These are phyloP conservation scores for Neurospora sp. DNA, from an alignment of 495 filamentous ascomycete genomes.

Conservation along the genomic window DNA sequence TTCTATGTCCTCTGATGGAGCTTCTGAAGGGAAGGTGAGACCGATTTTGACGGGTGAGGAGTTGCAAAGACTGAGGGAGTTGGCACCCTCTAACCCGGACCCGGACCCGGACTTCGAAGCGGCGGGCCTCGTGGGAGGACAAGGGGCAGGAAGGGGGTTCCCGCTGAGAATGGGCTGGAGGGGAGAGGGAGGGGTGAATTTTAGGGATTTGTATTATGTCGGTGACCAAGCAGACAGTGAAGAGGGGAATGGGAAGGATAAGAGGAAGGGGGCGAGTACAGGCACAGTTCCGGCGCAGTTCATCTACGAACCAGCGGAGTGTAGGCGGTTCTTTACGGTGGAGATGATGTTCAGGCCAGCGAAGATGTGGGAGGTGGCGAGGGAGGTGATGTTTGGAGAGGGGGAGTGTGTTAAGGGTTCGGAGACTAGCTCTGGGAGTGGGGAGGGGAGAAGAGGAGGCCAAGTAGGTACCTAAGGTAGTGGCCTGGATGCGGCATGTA, in stretches of 20 bases:
- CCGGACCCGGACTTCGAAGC: too few relatives aligned
- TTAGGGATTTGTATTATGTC: background rate
- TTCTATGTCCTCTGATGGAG: too few relatives aligned
- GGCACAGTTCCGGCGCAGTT: background rate
- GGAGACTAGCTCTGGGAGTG: too few relatives aligned
- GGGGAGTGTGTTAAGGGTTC: constrained; percentile 7
- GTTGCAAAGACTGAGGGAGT: rapidly evolving
- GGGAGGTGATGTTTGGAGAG: background rate
- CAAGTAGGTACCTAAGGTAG: too few relatives aligned
- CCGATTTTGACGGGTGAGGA: background rate
- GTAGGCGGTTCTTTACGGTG: background rate
- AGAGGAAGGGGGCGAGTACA: background rate
- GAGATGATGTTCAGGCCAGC: background rate
- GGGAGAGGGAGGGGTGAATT: background rate
- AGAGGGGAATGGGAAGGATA: rapidly evolving
- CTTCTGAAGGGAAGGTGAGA: too few relatives aligned
- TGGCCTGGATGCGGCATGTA: too few relatives aligned
- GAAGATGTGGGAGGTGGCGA: background rate
- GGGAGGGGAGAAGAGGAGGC: too few relatives aligned
- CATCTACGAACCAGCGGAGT: background rate
- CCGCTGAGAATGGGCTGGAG: background rate
- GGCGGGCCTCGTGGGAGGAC: too few relatives aligned
- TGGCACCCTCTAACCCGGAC: background rate
- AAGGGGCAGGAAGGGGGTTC: background rate
- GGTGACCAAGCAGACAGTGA: background rate